Evolutionary conservation across 176 grass and related monocot species (phyloP), one percentile per base, ranked within the genome.

Genomic region (Carex scoparia): DNA sequence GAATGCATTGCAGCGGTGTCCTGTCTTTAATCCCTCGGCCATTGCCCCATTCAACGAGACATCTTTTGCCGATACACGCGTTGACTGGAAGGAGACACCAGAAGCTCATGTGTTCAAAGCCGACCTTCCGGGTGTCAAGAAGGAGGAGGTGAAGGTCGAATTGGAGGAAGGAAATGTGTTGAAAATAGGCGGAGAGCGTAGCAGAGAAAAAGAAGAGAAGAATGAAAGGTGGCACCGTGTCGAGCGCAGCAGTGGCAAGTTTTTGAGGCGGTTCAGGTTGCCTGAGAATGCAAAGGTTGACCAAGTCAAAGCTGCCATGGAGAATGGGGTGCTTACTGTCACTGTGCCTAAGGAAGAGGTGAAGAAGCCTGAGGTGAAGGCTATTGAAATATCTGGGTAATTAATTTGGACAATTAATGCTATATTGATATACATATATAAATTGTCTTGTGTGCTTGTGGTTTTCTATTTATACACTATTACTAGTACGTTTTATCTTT

Each of bases 31-130:
- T 65, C 27, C 60, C 31, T 65, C 63, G 0, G 37, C 69, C 53
- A 15, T 51, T 10, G 38, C 14, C 3, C 80, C 61, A 4, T 77
- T 76, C 59, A 15, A 51, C 19, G 82, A 90, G 67, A 86, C 83
- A 65, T 80, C 91, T n/a, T 76, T 46, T 59, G 64, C 4, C 23
- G 76, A 87, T 83, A 62, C 84, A 19, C 86, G 80, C 27, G 65
- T 80, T 61, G 88, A 93, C 60, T 93, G 91, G 91, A 93, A 87
- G 84, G 91, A 93, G 81, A 90, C 84, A 1, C 84, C 86, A 55
- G 91, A 84, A 48, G 84, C 75, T 51, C 91, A 93, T 70, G 88
- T 93, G 74, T 93, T 93, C 67, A 84, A 19, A 68, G 87, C 89
- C 65, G 91, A 90, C 40, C 84, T 93, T 48, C 91, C 91, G 2